Conservation (phyloP, 345 rosid species). For the Melaleuca alternifolia region DNA sequence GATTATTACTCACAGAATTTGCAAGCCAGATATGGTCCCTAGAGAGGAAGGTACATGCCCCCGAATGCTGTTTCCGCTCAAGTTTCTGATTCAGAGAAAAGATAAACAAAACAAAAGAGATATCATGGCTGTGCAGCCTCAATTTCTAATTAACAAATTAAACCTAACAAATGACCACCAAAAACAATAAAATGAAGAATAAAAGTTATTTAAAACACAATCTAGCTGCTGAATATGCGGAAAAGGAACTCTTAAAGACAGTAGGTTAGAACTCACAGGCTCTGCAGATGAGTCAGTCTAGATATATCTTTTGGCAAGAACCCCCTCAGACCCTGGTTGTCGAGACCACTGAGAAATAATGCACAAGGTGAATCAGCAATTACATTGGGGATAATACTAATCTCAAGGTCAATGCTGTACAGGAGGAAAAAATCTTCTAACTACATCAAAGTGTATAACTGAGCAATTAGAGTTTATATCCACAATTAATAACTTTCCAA, state of each 20-base stretch:
- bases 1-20: constrained; percentile 57
- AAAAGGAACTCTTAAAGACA: not conserved
- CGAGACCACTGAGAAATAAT: constrained; percentile 55
- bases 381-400: not conserved
- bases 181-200: not conserved
- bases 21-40: constrained; percentile 53
- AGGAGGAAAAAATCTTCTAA: not conserved
- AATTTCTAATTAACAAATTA: not conserved
- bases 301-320: constrained; percentile 74
- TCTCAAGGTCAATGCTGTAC: not conserved
- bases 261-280: constrained; percentile 49
- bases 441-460: not conserved
- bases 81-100: constrained; percentile 44
- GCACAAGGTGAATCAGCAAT: not conserved
- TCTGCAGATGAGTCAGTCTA: constrained; percentile 61
- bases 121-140: not conserved
- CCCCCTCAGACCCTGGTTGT: constrained; percentile 87
- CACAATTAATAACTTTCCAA: not conserved
- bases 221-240: not conserved
- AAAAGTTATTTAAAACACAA: not conserved
- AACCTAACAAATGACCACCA: not conserved
- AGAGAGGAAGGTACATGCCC: constrained; percentile 73
- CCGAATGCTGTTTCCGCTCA: constrained; percentile 69
- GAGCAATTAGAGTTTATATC: not conserved
- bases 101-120: not conserved